Evolutionary conservation across 805 yeast genomes (phyloP), one percentile per base, ranked within the genome.

Genomic region (Scheffersomyces ergatensis): DNA sequence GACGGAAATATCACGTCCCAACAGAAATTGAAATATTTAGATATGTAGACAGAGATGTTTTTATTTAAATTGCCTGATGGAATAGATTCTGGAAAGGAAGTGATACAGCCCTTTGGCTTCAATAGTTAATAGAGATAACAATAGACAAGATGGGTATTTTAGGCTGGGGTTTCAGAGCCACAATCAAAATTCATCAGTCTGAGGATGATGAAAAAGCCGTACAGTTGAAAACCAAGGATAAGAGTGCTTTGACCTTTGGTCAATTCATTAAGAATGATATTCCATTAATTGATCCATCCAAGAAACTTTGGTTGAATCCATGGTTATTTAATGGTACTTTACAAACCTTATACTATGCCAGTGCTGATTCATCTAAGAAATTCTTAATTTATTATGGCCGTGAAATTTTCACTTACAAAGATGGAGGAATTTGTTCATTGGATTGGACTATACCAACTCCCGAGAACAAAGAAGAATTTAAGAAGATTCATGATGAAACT

Each of bases 331-430:
- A 80, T 44, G 96, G 96, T 18, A 75, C 83, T 41, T 62, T 87
- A 20, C 97, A 90, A 61, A 89, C 96, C 2, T 55, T 84, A 57
- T 82, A 78, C 54, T 78, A 90, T 34, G 76, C 83, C 2, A 61
- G 71, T 17, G 77, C 79, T 29, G 72, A 73, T 41, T 74, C 75
- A 42, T 67, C 77, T n/a, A 64, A 67, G 32, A 60, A 61, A 21
- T 83, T 82, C 50, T 51, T 65, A 33, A 76, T 86, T 2, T 79
- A 79, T 58, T 90, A 89, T 49, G 95, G 95, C 2, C 74, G 97
- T 51, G 78, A 85, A 50, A 54, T 84, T 8, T 65, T 80, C 34
- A 60, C 59, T 26, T 76, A 76, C 42, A 55, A 68, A 3, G 96
- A 89, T 53, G 84, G 83, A 9, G 92, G 92, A 5, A 72, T 77